Evolutionary conservation across 2,329 filamentous ascomycete genomes (phyloP).

Genomic region (Fusarium sarcochroum): DNA sequence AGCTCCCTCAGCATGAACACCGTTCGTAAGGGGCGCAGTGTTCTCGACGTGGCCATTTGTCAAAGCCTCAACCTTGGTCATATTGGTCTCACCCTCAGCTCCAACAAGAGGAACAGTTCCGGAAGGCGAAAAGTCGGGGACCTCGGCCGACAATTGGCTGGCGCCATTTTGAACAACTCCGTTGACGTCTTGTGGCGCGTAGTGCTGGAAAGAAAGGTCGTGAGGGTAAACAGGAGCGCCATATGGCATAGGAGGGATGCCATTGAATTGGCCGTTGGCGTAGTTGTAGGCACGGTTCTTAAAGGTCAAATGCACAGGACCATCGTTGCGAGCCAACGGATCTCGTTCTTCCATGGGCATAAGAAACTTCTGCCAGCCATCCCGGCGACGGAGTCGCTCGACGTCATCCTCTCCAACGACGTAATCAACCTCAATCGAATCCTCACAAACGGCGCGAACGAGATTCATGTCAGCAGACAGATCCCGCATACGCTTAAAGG

Average conservation of each 20-base stretch:
- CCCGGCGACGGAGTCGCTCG: constrained; percentile 81
- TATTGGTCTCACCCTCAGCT: constrained; percentile 25
- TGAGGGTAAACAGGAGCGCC: constrained; percentile 51
- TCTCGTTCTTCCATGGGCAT: constrained; percentile 79
- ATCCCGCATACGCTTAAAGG: constrained; percentile 80
- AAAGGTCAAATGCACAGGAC: constrained; percentile 62
- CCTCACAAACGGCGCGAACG: constrained; percentile 80
- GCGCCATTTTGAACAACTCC: constrained; percentile 46
- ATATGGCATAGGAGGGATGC: constrained; percentile 52
- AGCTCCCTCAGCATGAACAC: constrained; percentile 45
- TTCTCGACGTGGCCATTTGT: constrained; percentile 44
- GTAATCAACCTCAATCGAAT: constrained; percentile 81
- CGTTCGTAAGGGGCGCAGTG: constrained; percentile 45
- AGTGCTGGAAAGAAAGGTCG: constrained; percentile 50
- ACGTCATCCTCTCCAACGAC: constrained; percentile 80
- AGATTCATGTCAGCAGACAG: constrained; percentile 74
- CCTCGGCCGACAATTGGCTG: constrained; percentile 56
- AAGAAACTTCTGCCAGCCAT: constrained; percentile 86
- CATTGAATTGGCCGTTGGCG: constrained; percentile 50
- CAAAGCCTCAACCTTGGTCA: constrained; percentile 24
- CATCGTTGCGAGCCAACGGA: constrained; percentile 79
- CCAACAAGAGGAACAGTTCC: constrained; percentile 40
- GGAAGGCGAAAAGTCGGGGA: constrained; percentile 58
- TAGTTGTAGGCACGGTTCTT: constrained; percentile 53
- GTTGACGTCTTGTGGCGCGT: constrained; percentile 56